These are phyloP conservation scores for Phytophthora megakarya DNA, from an alignment of 352 stramenopile genomes.

Conservation along the genomic window DNA sequence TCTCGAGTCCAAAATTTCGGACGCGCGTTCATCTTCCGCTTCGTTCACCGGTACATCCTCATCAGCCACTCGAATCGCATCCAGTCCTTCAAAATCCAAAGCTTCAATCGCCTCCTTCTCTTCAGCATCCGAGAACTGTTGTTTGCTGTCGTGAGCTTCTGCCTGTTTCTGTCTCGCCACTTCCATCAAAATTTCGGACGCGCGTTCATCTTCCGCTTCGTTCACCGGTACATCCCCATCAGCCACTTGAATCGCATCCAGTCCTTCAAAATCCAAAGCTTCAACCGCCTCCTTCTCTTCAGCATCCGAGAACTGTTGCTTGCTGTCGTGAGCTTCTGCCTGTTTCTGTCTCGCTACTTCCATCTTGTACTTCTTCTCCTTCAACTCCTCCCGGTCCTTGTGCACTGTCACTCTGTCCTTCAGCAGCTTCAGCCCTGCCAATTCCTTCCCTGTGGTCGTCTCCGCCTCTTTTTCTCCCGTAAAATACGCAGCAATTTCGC, in stretches of 20 bases:
- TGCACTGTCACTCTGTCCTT: conserved; percentile 64
- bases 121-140: conserved; percentile 26
- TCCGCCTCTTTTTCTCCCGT: conserved; percentile 32
- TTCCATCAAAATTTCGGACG: conserved; percentile 41
- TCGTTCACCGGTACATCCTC: conserved; percentile 33
- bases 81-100: conserved; percentile 40
- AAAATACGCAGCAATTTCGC: conserved; percentile 56
- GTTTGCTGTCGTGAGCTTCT: too few species aligned
- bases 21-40: conserved; percentile 32
- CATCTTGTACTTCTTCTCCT: conserved; percentile 59
- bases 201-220: conserved; percentile 29
- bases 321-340: conserved; percentile 8
- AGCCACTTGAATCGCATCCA: conserved; percentile 34
- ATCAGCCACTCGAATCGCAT: conserved; percentile 31
- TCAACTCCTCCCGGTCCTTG: conserved; percentile 70
- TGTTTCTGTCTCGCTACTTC: conserved; percentile 56
- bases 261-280: conserved; percentile 35
- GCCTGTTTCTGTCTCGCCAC: too few species aligned
- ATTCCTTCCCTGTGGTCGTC: conserved; percentile 36
- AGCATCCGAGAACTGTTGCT: conserved; percentile 26
- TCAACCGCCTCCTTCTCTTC: conserved; percentile 7
- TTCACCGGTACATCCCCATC: conserved; percentile 34
- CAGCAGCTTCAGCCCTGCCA: conserved; percentile 48
- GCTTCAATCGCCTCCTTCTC: conserved; percentile 19
- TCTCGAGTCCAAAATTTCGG: conserved; percentile 41